These are phyloP conservation scores for Xylaria polymorpha DNA, from an alignment of 2,329 filamentous ascomycete genomes.

Conservation along the genomic window DNA sequence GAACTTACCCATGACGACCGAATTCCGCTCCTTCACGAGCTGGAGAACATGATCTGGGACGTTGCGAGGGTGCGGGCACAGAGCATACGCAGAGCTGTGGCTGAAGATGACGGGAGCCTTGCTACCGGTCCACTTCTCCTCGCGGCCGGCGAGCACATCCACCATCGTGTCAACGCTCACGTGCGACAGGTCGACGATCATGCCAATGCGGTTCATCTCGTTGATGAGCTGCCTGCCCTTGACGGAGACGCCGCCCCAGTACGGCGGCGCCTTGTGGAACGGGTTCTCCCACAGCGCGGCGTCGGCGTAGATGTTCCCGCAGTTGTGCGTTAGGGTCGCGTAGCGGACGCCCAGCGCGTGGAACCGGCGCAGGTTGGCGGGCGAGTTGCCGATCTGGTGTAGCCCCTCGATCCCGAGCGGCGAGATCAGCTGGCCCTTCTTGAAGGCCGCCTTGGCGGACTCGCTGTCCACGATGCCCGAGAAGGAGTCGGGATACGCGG, in stretches of 20 bases:
- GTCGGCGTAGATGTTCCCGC: constrained; percentile 90
- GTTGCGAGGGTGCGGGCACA: constrained; percentile 91
- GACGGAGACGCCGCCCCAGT: constrained; percentile 78
- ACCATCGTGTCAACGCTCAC: constrained; percentile 82
- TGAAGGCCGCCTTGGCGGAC: constrained; percentile 71
- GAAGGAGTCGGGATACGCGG: constrained; percentile 65
- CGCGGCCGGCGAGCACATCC: constrained; percentile 75
- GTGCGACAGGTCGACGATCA: constrained; percentile 93
- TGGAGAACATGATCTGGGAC: constrained; percentile 86
- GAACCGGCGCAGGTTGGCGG: constrained; percentile 79
- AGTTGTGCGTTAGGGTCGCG: constrained; percentile 91
- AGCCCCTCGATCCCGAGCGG: constrained; percentile 87
- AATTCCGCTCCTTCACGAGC: constrained; percentile 77
- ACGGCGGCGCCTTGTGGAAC: constrained; percentile 63
- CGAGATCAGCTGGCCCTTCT: constrained; percentile 74
- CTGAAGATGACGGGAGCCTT: constrained; percentile 87
- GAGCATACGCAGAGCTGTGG: constrained; percentile 81
- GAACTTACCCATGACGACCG: constrained; percentile 77
- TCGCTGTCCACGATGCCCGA: constrained; percentile 71
- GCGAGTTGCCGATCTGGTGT: constrained; percentile 91
- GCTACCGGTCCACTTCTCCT: constrained; percentile 72
- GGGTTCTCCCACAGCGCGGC: constrained; percentile 75
- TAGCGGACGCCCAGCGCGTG: constrained; percentile 85
- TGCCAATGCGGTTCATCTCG: constrained; percentile 95
- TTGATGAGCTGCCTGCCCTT: constrained; percentile 75